phyloP scores from a whole-genome alignment of 176 grass and related monocot species.

The Oryza meridionalis region DNA sequence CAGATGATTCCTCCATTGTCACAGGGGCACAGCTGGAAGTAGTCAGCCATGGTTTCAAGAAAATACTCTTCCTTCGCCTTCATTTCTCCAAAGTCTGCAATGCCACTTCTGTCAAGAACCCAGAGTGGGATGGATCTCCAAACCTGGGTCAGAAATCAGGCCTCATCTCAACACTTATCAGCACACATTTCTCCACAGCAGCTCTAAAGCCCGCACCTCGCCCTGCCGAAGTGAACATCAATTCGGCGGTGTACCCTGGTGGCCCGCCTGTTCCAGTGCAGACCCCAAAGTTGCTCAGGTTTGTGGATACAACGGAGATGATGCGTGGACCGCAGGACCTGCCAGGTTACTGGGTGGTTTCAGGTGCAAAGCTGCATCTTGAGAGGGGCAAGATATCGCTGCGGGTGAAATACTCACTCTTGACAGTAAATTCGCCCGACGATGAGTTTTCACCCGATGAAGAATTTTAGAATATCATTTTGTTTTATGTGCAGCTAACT shows the following conservation, averaged over 20 bases:
- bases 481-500: slow-evolving; percentile 11
- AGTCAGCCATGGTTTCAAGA: slow-evolving; percentile 74
- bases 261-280: slow-evolving; percentile 83
- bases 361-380: slow-evolving; percentile 84
- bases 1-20: slow-evolving; percentile 72
- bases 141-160: slow-evolving; percentile 92
- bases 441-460: slow-evolving; percentile 59
- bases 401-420: slow-evolving; percentile 74
- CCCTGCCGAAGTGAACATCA: slow-evolving; percentile 80
- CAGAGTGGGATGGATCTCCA: slow-evolving; percentile 87
- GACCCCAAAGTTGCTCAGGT: slow-evolving; percentile 82
- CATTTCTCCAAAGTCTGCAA: slow-evolving; percentile 74
- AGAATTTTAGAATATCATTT: slow-evolving; percentile 34
- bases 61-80: slow-evolving; percentile 81
- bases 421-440: slow-evolving; percentile 67
- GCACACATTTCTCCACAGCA: slow-evolving; percentile 82
- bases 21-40: slow-evolving; percentile 81
- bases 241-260: slow-evolving; percentile 88
- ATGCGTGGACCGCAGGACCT: slow-evolving; percentile 81
- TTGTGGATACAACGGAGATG: slow-evolving; percentile 87
- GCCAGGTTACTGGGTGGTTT: slow-evolving; percentile 94
- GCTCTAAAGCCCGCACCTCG: slow-evolving; percentile 69
- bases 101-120: slow-evolving; percentile 45
- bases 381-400: slow-evolving; percentile 91
- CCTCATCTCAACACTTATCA: slow-evolving; percentile 91